These are phyloP conservation scores for Apiotrichum gamsii DNA, from an alignment of 1,284 basidiomycete species.

Conservation along the genomic window DNA sequence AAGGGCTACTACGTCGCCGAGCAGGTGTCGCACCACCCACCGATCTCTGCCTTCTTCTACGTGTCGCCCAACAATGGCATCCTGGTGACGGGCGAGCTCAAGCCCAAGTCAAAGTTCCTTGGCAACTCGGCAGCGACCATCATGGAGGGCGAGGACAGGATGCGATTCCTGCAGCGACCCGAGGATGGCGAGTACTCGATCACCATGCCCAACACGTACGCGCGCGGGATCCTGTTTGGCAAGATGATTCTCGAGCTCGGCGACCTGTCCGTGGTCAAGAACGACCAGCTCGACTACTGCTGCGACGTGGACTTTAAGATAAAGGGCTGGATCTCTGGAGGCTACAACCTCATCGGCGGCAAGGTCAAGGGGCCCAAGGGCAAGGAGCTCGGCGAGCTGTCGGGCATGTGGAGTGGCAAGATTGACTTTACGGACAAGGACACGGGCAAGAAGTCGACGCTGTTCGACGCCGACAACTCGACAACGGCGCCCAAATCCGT, in stretches of 20 bases:
- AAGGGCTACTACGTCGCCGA: slow-evolving; percentile 96
- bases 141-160: slow-evolving; percentile 94
- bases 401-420: slow-evolving; percentile 81
- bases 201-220: slow-evolving; percentile 92
- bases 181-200: slow-evolving; percentile 64
- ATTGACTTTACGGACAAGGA: slow-evolving; percentile 79
- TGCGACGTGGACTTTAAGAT: slow-evolving; percentile 97
- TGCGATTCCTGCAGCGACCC: slow-evolving; percentile 68
- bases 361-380: slow-evolving; percentile 59
- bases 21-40: slow-evolving; percentile 62
- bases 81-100: slow-evolving; percentile 82
- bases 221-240: slow-evolving; percentile 92
- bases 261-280: slow-evolving; percentile 79
- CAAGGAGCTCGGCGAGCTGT: slow-evolving; percentile 76
- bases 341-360: slow-evolving; percentile 86
- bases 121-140: slow-evolving; percentile 91
- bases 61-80: slow-evolving; percentile 79
- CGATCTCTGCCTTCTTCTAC: slow-evolving; percentile 95
- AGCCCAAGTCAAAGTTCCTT: slow-evolving; percentile 91
- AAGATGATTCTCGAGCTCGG: slow-evolving; percentile 98
- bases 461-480: slow-evolving; percentile 79
- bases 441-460: slow-evolving; percentile 62
- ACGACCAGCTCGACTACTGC: slow-evolving; percentile 65
- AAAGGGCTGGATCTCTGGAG: slow-evolving; percentile 96
- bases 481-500: slow-evolving; percentile 76